These are phyloP conservation scores for Byssoonygena ceratinophila DNA, from an alignment of 2,329 filamentous ascomycete species.

Conservation along the genomic window DNA sequence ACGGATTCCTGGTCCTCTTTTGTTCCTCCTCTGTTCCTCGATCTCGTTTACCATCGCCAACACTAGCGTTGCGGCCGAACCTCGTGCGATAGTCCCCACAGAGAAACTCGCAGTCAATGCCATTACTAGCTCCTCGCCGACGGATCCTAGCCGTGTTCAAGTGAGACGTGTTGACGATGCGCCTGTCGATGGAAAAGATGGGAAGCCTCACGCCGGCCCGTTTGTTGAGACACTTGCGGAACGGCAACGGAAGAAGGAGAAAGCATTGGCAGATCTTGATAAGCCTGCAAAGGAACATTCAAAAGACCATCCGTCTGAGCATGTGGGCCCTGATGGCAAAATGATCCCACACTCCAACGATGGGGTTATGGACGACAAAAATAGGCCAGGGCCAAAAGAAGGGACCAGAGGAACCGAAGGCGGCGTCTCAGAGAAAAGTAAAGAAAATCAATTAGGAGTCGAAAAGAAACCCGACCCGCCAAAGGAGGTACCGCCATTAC, in stretches of 20 bases:
- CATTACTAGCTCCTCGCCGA: neutral
- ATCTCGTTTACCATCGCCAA: slow-evolving; percentile 15
- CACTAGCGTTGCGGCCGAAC: neutral
- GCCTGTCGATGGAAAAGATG: slow-evolving; percentile 85
- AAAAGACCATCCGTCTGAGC: slow-evolving; percentile 24
- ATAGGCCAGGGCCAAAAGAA: slow-evolving; percentile 62
- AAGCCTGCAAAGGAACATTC: slow-evolving; percentile 19
- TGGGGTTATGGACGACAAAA: slow-evolving; percentile 87
- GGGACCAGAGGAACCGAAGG: slow-evolving; percentile 83
- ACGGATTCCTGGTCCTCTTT: slow-evolving; percentile 13
- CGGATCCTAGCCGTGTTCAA: neutral
- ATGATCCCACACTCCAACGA: slow-evolving; percentile 49
- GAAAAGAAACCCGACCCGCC: slow-evolving; percentile 67
- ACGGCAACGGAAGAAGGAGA: slow-evolving; percentile 37
- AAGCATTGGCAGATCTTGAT: slow-evolving; percentile 23
- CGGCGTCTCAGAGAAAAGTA: slow-evolving; percentile 78
- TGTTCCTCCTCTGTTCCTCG: slow-evolving; percentile 14
- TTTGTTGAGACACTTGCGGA: slow-evolving; percentile 44
- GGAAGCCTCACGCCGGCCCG: slow-evolving; percentile 83
- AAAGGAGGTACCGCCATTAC: slow-evolving; percentile 72
- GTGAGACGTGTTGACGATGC: slow-evolving; percentile 44
- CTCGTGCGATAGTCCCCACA: neutral
- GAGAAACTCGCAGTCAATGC: neutral
- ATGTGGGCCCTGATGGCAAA: slow-evolving; percentile 34
- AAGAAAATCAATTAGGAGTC: slow-evolving; percentile 58